phyloP scores from a whole-genome alignment of 768 basidiomycete species.

The Rhodotorula babjevae region DNA sequence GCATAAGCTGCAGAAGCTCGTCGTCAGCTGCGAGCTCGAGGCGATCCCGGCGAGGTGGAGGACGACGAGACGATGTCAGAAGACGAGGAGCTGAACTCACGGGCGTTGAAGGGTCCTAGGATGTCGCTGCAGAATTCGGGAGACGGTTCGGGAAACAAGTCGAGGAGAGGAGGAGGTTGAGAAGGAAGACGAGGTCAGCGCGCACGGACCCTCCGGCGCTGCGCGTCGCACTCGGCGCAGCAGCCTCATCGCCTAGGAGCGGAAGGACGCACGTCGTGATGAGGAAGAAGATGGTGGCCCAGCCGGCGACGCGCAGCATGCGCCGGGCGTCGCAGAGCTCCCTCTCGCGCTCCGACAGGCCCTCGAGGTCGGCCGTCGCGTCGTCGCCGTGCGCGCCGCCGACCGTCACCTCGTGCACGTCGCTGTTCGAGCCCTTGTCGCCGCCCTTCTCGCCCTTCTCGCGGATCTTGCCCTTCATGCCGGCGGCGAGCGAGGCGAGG shows the following conservation, averaged over 20 bases:
- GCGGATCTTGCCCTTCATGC: constrained; percentile 8
- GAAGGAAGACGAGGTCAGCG: too few species aligned
- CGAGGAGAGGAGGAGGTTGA: too few species aligned
- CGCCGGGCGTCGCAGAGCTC: constrained; percentile 28
- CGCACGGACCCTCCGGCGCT: too few species aligned
- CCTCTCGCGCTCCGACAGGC: constrained; percentile 13
- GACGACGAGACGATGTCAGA: too few species aligned
- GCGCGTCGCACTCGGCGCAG: too few species aligned
- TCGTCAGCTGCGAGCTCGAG: too few species aligned
- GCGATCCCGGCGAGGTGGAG: too few species aligned
- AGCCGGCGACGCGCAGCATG: constrained; percentile 20
- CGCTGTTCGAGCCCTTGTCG: constrained; percentile 3
- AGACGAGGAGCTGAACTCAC: too few species aligned
- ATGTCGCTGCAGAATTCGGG: not conserved
- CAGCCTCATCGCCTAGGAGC: too few species aligned
- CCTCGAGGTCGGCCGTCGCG: constrained; percentile 8
- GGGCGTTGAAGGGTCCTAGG: too few species aligned
- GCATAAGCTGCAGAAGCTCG: too few species aligned
- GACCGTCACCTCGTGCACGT: not conserved
- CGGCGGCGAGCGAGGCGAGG: not conserved
- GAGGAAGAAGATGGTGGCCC: constrained; percentile 30
- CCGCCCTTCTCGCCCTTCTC: not conserved
- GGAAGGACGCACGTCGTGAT: constrained; percentile 20
- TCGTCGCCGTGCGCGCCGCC: not conserved
- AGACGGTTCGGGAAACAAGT: too few species aligned